Conservation (phyloP, 441 rosid genomes). For the Eruca vesicaria region DNA sequence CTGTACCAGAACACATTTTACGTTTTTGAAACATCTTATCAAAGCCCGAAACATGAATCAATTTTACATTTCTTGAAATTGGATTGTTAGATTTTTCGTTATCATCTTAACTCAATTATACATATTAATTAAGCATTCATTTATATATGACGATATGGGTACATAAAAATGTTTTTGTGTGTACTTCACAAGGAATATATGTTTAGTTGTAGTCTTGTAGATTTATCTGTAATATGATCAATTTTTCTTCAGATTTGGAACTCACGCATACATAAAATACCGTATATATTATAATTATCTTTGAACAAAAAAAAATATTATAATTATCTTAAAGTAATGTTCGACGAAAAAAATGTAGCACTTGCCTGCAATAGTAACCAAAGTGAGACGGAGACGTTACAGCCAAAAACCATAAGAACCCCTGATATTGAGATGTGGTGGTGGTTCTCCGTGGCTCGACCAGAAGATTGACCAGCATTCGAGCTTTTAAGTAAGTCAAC, state of each 20-base stretch:
- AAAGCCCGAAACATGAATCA: not conserved
- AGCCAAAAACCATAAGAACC: constrained; percentile 39
- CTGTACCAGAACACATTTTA: constrained; percentile 10
- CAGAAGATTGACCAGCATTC: not conserved
- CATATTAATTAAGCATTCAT: not conserved
- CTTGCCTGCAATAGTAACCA: constrained; percentile 57
- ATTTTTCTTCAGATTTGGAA: not conserved
- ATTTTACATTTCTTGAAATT: not conserved
- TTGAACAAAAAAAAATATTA: too few relatives aligned
- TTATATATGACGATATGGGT: not conserved
- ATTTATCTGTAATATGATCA: not conserved
- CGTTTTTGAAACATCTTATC: not conserved
- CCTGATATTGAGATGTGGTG: constrained; percentile 35
- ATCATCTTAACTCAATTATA: not conserved
- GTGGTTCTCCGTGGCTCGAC: constrained; percentile 18
- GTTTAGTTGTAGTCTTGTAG: too few relatives aligned
- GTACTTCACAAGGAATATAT: not conserved
- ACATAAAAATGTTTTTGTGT: not conserved
- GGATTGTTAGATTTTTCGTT: not conserved
- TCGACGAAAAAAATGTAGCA: not conserved
- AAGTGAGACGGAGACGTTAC: constrained; percentile 41
- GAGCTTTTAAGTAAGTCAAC: constrained; percentile 41
- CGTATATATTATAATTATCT: not conserved
- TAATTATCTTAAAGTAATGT: not conserved
- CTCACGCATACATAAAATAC: not conserved